phyloP scores from a whole-genome alignment of 176 grass and related monocot genomes.

The Phoenix dactylifera region DNA sequence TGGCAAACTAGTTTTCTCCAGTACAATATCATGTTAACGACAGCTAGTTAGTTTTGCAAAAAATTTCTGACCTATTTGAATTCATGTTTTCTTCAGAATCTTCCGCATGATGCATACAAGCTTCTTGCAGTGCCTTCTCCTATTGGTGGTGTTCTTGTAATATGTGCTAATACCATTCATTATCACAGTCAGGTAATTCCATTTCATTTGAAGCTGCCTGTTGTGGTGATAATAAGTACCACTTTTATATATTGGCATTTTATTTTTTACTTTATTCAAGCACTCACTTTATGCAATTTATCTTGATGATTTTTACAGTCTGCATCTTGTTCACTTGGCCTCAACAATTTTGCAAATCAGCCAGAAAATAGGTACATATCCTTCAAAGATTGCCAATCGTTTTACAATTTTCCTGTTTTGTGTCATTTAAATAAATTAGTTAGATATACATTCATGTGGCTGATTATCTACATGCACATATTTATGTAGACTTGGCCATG shows the following conservation, averaged over 20 bases:
- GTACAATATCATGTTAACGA: too few relatives aligned
- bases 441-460: too few relatives aligned
- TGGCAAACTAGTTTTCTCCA: too few relatives aligned
- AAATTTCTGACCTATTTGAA: background rate
- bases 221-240: too few relatives aligned
- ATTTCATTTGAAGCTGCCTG: background rate
- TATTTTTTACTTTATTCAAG: conserved; percentile 13
- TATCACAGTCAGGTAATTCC: conserved; percentile 78
- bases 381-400: too few relatives aligned
- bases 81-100: conserved; percentile 43
- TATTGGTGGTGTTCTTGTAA: conserved; percentile 85
- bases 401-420: too few relatives aligned
- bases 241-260: conserved; percentile 4
- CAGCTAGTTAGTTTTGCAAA: too few relatives aligned
- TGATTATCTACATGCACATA: too few relatives aligned
- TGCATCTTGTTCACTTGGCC: conserved; percentile 68
- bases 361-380: conserved; percentile 60
- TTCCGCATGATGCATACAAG: conserved; percentile 89
- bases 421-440: too few relatives aligned
- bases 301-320: conserved; percentile 59
- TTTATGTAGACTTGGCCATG: too few relatives aligned
- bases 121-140: conserved; percentile 84
- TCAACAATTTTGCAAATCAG: conserved; percentile 68
- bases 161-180: conserved; percentile 84
- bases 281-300: background rate